A percentile compares a stretch with the other conserved stretches of the same genome.
Evolutionary conservation across 495 filamentous ascomycete species (phyloP).

Genomic region (Talaromyces nanjingensis): DNA sequence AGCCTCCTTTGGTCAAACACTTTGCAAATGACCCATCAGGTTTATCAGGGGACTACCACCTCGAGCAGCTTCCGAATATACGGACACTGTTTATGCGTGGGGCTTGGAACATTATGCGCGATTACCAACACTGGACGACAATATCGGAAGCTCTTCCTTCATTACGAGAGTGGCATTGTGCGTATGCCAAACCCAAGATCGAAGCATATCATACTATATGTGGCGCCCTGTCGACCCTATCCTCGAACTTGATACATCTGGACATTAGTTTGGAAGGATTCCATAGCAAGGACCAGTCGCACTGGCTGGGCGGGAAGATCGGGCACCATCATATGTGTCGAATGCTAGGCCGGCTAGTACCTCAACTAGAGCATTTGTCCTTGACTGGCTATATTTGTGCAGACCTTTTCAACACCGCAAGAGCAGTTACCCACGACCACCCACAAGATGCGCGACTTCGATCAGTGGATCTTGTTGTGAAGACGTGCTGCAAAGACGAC

Average conservation of each 20-base stretch:
- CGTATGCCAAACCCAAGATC: conserved; percentile 61
- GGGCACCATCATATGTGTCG: conserved; percentile 44
- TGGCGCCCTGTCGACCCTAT: conserved; percentile 43
- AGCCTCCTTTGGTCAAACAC: conserved; percentile 57
- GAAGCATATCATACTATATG: conserved; percentile 62
- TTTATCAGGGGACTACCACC: conserved; percentile 19
- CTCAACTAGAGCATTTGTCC: conserved; percentile 53
- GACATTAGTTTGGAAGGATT: conserved; percentile 63
- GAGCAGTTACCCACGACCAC: conserved; percentile 27
- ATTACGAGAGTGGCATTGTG: conserved; percentile 63
- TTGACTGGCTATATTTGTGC: conserved; percentile 63
- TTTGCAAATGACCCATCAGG: conserved; percentile 28
- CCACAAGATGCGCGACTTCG: conserved; percentile 38
- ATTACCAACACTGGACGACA: conserved; percentile 53
- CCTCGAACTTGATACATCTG: conserved; percentile 48
- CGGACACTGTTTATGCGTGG: conserved; percentile 63
- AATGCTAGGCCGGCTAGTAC: conserved; percentile 46
- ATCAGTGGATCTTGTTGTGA: conserved; percentile 61
- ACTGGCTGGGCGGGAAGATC: conserved; percentile 15
- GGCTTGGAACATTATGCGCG: conserved; percentile 67
- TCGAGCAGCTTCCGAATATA: conserved; percentile 39
- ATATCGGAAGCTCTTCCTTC: conserved; percentile 55
- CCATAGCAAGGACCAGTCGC: conserved; percentile 46
- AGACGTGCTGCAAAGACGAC: conserved; percentile 57
- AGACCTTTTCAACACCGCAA: conserved; percentile 46